Conservation (phyloP, 129 eudicot genomes). For the Smallanthus sonchifolius region DNA sequence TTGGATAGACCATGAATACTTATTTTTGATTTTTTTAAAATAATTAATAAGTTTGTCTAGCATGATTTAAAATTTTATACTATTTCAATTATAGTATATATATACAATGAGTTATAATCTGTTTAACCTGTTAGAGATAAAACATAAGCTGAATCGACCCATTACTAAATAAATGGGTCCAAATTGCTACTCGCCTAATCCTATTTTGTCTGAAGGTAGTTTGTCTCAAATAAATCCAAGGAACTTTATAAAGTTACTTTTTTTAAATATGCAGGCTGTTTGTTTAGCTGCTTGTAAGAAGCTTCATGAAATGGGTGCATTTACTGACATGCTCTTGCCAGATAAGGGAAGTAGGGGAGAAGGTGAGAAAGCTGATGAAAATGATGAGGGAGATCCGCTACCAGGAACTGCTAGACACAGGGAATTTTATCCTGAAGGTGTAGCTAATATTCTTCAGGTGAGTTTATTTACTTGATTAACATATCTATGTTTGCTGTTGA, state of each 20-base stretch:
- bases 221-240: background rate
- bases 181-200: background rate
- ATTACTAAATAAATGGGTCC: background rate
- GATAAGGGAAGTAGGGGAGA: conserved; percentile 94
- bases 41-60: background rate
- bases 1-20: background rate
- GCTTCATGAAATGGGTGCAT: conserved; percentile 99
- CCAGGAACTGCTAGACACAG: conserved; percentile 99
- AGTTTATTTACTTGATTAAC: conserved; percentile 16
- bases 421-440: conserved; percentile 98
- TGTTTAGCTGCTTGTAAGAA: conserved; percentile 99
- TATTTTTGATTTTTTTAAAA: background rate
- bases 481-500: background rate
- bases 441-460: conserved; percentile 84
- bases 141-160: background rate
- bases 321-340: conserved; percentile 99
- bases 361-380: conserved; percentile 63
- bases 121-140: background rate
- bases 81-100: background rate
- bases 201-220: background rate
- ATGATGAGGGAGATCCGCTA: conserved; percentile 82
- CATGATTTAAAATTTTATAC: too few relatives aligned
- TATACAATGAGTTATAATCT: background rate
- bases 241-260: background rate
- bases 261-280: conserved; percentile 66